Percentiles rank a stretch among this genome's conserved stretches.
Evolutionary conservation across 2,329 filamentous ascomycete genomes (phyloP).

Genomic region (Scleromitrula shiraiana): DNA sequence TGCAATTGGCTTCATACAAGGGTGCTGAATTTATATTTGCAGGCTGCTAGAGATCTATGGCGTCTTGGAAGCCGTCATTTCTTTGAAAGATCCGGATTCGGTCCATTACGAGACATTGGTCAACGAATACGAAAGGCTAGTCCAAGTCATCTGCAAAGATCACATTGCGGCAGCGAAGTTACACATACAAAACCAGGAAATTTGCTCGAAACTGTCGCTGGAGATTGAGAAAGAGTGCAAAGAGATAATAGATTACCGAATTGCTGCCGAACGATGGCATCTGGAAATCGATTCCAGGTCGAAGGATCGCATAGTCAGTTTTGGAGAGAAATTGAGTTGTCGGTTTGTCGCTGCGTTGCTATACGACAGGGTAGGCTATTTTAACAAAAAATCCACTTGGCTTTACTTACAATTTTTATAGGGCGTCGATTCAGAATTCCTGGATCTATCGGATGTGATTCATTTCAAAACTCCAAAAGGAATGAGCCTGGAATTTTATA

Average conservation of each 20-base stretch:
- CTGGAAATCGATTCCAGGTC: conserved; percentile 70
- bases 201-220: conserved; percentile 51
- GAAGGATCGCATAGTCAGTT: conserved; percentile 84
- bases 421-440: conserved; percentile 78
- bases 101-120: conserved; percentile 45
- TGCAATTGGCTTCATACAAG: neutral
- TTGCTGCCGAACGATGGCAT: conserved; percentile 56
- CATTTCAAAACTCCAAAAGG: conserved; percentile 52
- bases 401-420: conserved; percentile 24
- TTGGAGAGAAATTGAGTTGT: conserved; percentile 93
- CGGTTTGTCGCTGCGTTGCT: conserved; percentile 81
- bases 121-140: conserved; percentile 62
- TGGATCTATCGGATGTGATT: conserved; percentile 80
- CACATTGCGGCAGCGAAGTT: conserved; percentile 66
- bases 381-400: neutral
- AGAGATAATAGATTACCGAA: conserved; percentile 66
- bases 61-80: conserved; percentile 46
- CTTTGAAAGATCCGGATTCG: conserved; percentile 43
- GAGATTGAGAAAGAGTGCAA: conserved; percentile 74
- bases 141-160: conserved; percentile 74
- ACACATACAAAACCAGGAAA: conserved; percentile 48
- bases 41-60: conserved; percentile 50
- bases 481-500: conserved; percentile 64
- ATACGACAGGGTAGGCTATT: conserved; percentile 52
- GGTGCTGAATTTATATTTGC: conserved; percentile 1